phyloP scores from a whole-genome alignment of 2,329 filamentous ascomycete genomes.

The Zelopaecilomyces penicillatus region DNA sequence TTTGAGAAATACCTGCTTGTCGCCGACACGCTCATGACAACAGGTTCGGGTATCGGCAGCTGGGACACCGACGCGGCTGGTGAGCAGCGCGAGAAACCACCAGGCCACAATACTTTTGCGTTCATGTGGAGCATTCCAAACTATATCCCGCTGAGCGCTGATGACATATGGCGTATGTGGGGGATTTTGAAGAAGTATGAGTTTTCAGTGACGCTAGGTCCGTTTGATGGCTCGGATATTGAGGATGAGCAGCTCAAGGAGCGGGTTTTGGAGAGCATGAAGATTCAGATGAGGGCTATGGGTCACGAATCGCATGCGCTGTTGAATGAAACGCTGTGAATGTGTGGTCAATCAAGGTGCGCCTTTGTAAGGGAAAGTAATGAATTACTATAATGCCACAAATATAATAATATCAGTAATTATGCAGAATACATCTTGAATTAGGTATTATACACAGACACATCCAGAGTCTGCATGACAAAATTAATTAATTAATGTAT shows the following conservation, averaged over 20 bases:
- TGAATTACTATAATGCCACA: no score
- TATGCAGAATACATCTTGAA: no score
- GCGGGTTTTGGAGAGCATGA: slow-evolving; percentile 66
- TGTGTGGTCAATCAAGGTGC: background rate
- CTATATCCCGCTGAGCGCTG: slow-evolving; percentile 60
- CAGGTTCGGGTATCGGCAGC: slow-evolving; percentile 45
- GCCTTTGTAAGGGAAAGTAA: no score
- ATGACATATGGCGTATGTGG: slow-evolving; percentile 63
- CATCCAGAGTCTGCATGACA: no score
- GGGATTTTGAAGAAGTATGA: slow-evolving; percentile 49
- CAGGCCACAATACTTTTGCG: slow-evolving; percentile 45
- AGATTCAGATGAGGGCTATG: slow-evolving; percentile 55
- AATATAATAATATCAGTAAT: no score
- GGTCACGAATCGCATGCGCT: slow-evolving; percentile 37
- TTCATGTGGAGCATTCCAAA: slow-evolving; percentile 77
- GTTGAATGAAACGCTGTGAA: slow-evolving; percentile 18
- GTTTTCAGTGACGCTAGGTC: slow-evolving; percentile 60
- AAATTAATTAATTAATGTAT: no score
- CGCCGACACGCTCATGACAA: slow-evolving; percentile 69
- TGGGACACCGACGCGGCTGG: slow-evolving; percentile 37
- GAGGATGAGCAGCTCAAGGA: slow-evolving; percentile 47
- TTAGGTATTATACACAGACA: no score
- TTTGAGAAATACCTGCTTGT: slow-evolving; percentile 57
- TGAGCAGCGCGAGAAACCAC: slow-evolving; percentile 26
- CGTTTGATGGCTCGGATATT: slow-evolving; percentile 57